Base-by-base conservation (phyloP, 257 asterid species). In the Misopates orontium region DNA sequence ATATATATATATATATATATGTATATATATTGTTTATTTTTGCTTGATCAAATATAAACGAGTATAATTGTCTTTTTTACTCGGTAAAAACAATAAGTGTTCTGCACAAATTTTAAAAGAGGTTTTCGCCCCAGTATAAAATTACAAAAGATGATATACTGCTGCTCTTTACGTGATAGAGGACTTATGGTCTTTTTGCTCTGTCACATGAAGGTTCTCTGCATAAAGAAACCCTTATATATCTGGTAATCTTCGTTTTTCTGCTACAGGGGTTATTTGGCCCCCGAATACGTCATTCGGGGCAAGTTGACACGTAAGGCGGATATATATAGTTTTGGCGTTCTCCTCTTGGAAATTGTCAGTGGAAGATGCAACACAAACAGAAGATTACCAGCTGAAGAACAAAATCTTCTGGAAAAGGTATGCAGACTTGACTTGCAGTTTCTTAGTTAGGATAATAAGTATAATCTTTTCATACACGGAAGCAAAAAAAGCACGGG, bases 281-380 rank as follows among this genome's bases (percentile, higher is more conserved):
- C 99, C 28, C 97, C 99, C 4, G 99, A 93, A 74, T 93, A 93
- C 71, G 97, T 96, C 5, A 71, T 87, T 54, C 85, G 87, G 24
- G 97, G 96, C 22, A 87, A 82, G 77, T 75, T 93, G 80, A 93
- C 99, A 15, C 73, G 95, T 64, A 90, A 87, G 79, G 97, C 96
- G 14, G 97, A 93, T 79, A 60, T 93, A 59, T 92, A 85, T 73
- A 89, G 98, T 71, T 92, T 84, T 16, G 98, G 97, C 12, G 76
- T 92, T 71, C 95, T 92, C 56, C 82, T 89, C 20, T 60, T 89
- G 79, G 98, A 92, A 82, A 87, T 92, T 61, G 84, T 87, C 36
- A 76, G 87, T 50, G 97, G 99, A 55, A 84, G 97, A 80, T 54
- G 81, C 83, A 78, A 83, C 84, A 86, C 86, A 40, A 80, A 90